A percentile compares a stretch with the other conserved stretches of the same genome.
Conservation (phyloP, 2,329 filamentous ascomycete species). For the Fusarium verticillioides region DNA sequence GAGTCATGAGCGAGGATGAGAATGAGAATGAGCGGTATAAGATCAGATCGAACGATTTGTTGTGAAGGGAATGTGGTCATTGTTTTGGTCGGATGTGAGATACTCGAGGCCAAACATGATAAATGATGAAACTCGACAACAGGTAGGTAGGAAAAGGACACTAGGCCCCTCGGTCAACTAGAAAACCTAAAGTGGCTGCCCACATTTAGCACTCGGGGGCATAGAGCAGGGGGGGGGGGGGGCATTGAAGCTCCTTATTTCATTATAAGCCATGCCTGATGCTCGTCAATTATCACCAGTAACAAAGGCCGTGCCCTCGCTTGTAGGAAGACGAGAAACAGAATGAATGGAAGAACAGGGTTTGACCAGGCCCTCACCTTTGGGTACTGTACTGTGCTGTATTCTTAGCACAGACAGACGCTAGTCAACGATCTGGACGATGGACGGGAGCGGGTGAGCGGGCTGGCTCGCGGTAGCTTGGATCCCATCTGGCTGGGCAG, state of each 20-base stretch:
- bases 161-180: not conserved
- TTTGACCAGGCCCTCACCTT: not conserved
- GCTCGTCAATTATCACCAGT: not conserved
- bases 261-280: slow-evolving; percentile 2
- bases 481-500: not conserved
- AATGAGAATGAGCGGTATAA: not conserved
- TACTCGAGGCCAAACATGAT: slow-evolving; percentile 22
- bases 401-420: slow-evolving; percentile 11
- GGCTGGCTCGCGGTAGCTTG: slow-evolving; percentile 25
- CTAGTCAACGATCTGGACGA: slow-evolving; percentile 34
- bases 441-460: slow-evolving; percentile 28
- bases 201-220: slow-evolving; percentile 15
- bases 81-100: slow-evolving; percentile 19
- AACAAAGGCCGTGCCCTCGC: not conserved
- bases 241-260: slow-evolving; percentile 3
- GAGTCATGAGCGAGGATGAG: slow-evolving; percentile 1
- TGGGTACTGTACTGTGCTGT: not conserved
- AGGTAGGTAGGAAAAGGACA: not conserved
- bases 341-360: not conserved
- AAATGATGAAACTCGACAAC: slow-evolving; percentile 29
- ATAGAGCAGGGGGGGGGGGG: not conserved
- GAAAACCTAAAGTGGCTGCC: slow-evolving; percentile 23
- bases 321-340: not conserved
- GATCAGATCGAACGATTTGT: slow-evolving; percentile 6
- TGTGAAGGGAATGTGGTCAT: slow-evolving; percentile 3